Base-by-base conservation (phyloP, 441 rosid species). In the Cnidoscolus chayamansa region DNA sequence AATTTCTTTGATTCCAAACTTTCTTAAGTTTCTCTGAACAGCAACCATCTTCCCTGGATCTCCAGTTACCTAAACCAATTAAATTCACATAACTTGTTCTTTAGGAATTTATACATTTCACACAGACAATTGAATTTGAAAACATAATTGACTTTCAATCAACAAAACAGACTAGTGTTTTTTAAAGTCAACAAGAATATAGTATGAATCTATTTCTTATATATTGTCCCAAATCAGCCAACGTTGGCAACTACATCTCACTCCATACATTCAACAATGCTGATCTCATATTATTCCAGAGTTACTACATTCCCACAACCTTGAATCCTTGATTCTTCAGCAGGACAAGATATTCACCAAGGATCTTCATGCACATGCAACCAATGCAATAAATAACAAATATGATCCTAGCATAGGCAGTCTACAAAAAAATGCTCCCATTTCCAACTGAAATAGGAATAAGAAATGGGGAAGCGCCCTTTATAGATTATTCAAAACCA, bases 11-110 rank as follows among this genome's bases (percentile, higher is more conserved):
- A 94, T 88, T 65, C 97, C 98, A 83, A 92, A 94, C 86, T 90
- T 94, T 82, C 85, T 87, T 79, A 94, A 79, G 80, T 87, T 92
- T 67, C 87, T 85, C 68, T 79, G 83, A 11, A 89, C 82, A 54
- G 96, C 98, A 79, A 82, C 90, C 88, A 94, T 88, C 84, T 92
- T 94, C 72, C 97, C 97, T 1, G 97, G 97, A 82, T 92, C 97
- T 77, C 98, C 97, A 77, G 97, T 92, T 71, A 92, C 96, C 97
- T 94, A 51, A 65, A 67, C 60, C 64, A 63, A 32, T 16, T 35
- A 61, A 7, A 66, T 25, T 65, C 9, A 60, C 7, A 32, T 20
- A 60, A 65, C 13, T 63, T 16, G 10, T 20, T 3, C 19, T 17
- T 40, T 16, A 32, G 45, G 50, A 32, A 67, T 37, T 32, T 59